Conservation (phyloP, 2,329 filamentous ascomycete species). For the Cladophialophora carrionii region DNA sequence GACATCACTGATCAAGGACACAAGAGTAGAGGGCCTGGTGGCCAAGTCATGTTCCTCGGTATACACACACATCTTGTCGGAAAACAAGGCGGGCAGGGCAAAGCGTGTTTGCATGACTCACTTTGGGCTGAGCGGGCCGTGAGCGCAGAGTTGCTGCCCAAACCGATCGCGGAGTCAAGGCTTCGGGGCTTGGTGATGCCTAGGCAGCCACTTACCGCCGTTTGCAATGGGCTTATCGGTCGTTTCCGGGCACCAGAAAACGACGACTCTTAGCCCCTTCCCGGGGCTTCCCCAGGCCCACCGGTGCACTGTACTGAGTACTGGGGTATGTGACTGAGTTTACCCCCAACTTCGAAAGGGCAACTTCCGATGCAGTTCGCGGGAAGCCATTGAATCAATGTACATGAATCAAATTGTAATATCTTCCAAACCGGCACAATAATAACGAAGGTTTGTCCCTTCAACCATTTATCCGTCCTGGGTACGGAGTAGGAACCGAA, state of each 20-base stretch:
- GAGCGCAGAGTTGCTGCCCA: slow-evolving; percentile 24
- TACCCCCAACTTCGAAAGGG: not conserved
- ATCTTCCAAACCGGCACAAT: not conserved
- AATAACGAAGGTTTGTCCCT: not conserved
- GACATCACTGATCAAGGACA: not conserved
- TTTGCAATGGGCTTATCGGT: slow-evolving; percentile 17
- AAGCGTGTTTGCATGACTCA: slow-evolving; percentile 1
- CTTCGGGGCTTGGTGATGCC: not conserved
- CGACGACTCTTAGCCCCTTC: not conserved
- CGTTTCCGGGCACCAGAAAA: slow-evolving; percentile 29
- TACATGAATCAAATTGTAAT: slow-evolving; percentile 1
- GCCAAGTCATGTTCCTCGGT: not conserved
- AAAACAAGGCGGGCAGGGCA: not conserved
- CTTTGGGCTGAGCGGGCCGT: not conserved
- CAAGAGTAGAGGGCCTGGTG: not conserved
- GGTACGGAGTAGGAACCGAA: not conserved
- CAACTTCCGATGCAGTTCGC: not conserved
- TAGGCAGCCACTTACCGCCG: slow-evolving; percentile 12
- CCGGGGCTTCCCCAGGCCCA: not conserved
- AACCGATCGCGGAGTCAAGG: slow-evolving; percentile 1
- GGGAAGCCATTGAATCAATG: not conserved
- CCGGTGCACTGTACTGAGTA: not conserved
- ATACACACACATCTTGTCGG: not conserved
- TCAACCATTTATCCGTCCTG: not conserved
- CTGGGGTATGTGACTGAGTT: not conserved